phyloP scores from a whole-genome alignment of 345 rosid species.

The Pugionium cornutum region DNA sequence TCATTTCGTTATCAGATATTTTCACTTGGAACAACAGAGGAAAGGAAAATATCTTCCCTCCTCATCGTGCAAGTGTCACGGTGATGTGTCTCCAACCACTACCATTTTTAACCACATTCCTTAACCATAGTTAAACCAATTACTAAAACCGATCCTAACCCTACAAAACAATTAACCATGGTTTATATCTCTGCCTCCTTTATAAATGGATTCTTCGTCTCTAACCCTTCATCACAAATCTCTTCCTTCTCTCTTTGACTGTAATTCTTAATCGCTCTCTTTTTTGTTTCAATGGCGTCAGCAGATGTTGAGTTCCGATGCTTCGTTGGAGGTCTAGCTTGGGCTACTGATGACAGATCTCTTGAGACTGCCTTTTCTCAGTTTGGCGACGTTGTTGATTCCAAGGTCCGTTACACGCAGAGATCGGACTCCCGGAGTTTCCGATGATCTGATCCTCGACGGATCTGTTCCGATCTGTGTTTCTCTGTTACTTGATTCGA shows the following conservation, averaged over 20 bases:
- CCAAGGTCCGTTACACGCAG: constrained; percentile 91
- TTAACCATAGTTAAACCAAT: constrained; percentile 38
- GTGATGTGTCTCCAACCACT: constrained; percentile 40
- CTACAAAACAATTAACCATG: constrained; percentile 33
- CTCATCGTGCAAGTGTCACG: constrained; percentile 24
- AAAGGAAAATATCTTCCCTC: constrained; percentile 27
- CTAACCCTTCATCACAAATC: not conserved
- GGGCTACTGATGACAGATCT: constrained; percentile 77
- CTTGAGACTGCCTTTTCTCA: constrained; percentile 63
- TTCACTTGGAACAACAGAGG: not conserved
- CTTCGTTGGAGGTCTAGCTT: constrained; percentile 94
- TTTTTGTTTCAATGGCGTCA: constrained; percentile 48
- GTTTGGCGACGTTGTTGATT: constrained; percentile 80
- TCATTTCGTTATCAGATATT: constrained; percentile 9
- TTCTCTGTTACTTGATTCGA: constrained; percentile 57
- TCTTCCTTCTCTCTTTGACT: not conserved
- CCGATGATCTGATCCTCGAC: constrained; percentile 41
- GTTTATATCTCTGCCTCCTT: constrained; percentile 20
- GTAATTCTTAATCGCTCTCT: not conserved
- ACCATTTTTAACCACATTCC: constrained; percentile 12
- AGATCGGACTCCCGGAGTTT: constrained; percentile 44
- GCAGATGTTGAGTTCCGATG: constrained; percentile 76
- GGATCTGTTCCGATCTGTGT: constrained; percentile 49
- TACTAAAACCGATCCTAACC: constrained; percentile 1
- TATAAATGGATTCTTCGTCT: constrained; percentile 25